phyloP scores from a whole-genome alignment of 495 filamentous ascomycete genomes.

The Penicillium roqueforti region DNA sequence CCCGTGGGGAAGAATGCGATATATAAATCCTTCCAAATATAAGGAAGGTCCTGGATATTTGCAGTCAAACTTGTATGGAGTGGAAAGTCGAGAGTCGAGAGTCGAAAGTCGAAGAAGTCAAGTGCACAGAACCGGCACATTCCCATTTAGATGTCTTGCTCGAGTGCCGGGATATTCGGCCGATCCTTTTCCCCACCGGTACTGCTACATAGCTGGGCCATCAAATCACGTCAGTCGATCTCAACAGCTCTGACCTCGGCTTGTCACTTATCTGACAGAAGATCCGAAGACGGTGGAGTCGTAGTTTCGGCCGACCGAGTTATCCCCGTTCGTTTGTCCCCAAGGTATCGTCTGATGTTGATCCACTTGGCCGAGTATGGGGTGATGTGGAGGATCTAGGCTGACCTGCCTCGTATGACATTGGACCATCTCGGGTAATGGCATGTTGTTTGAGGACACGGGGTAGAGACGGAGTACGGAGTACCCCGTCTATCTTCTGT shows the following conservation, averaged over 20 bases:
- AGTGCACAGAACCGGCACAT: background rate
- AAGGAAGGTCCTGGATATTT: background rate
- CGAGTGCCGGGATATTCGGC: no score
- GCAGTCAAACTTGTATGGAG: background rate
- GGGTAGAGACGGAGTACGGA: no score
- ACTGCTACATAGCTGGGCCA: background rate
- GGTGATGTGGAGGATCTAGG: background rate
- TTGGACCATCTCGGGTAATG: background rate
- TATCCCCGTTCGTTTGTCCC: no score
- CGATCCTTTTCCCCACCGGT: background rate
- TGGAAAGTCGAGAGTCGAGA: background rate
- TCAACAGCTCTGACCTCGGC: no score
- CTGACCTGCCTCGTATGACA: background rate
- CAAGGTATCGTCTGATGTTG: background rate
- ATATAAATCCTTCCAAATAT: background rate
- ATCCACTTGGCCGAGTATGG: background rate
- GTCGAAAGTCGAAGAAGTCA: background rate
- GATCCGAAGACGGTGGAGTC: no score
- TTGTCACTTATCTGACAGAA: no score
- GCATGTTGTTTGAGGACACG: no score
- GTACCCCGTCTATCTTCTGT: no score
- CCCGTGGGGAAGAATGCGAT: background rate
- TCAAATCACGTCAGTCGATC: no score
- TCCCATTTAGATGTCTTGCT: background rate
- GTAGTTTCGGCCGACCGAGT: conserved; percentile 21